These are phyloP conservation scores for Lentinus brumalis DNA, from an alignment of 768 basidiomycete genomes.

Conservation along the genomic window DNA sequence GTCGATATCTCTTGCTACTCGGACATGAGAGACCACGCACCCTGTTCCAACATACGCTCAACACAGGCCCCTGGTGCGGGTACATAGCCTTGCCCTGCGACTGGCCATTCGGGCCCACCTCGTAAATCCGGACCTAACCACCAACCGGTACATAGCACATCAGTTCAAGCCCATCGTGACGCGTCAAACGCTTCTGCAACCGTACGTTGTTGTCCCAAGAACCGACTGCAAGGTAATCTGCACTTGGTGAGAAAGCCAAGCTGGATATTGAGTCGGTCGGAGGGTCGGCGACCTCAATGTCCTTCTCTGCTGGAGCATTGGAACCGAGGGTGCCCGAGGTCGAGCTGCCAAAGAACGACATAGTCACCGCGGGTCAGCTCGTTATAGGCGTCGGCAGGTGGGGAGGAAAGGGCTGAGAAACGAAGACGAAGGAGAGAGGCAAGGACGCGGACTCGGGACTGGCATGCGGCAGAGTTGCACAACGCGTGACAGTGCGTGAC, in stretches of 20 bases:
- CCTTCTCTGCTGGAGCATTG: conserved; percentile 57
- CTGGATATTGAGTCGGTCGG: conserved; percentile 88
- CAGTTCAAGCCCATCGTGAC: background rate
- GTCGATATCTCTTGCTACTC: background rate
- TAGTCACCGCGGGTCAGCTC: conserved; percentile 15
- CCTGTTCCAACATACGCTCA: conserved; percentile 90
- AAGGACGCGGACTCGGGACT: background rate
- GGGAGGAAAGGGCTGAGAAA: background rate
- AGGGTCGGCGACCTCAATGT: conserved; percentile 79
- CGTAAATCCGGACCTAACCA: conserved; percentile 84
- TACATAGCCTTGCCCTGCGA: conserved; percentile 91
- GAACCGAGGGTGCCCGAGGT: conserved; percentile 37
- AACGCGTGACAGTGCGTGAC: conserved; percentile 10
- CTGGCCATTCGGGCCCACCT: conserved; percentile 78
- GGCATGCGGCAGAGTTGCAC: background rate
- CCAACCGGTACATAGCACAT: background rate
- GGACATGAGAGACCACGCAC: conserved; percentile 42
- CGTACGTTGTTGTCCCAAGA: conserved; percentile 93
- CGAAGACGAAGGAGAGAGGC: background rate
- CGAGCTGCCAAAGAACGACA: conserved; percentile 47
- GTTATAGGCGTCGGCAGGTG: background rate
- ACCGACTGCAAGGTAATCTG: conserved; percentile 89
- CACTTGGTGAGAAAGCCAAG: conserved; percentile 79
- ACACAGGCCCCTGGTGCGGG: conserved; percentile 84
- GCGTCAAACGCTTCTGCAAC: background rate